phyloP scores from a whole-genome alignment of 2,329 filamentous ascomycete genomes.

The Trichoderma sp. region DNA sequence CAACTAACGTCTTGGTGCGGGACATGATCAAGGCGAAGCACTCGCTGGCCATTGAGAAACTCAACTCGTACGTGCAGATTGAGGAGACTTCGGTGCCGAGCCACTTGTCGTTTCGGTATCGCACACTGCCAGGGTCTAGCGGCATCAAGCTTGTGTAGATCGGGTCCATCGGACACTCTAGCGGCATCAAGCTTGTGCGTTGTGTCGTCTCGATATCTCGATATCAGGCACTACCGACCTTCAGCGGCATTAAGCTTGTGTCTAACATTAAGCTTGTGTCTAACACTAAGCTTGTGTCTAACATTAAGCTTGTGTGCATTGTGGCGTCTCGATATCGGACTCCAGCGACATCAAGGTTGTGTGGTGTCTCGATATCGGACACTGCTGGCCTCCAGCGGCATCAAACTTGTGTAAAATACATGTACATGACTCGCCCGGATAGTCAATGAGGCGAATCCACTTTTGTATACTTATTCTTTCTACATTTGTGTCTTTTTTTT shows the following conservation, averaged over 20 bases:
- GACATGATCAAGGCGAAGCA: slow-evolving; percentile 71
- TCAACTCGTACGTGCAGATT: slow-evolving; percentile 33
- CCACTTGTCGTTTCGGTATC: slow-evolving; percentile 26
- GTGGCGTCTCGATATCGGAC: slow-evolving; percentile 26
- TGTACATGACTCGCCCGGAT: not conserved
- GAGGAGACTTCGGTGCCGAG: slow-evolving; percentile 34
- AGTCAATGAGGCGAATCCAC: not conserved
- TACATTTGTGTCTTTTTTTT: not conserved
- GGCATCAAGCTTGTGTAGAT: not conserved
- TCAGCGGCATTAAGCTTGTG: not conserved
- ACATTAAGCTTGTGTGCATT: not conserved
- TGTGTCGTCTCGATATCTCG: slow-evolving; percentile 22
- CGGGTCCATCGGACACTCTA: too few relatives aligned
- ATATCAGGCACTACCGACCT: slow-evolving; percentile 23
- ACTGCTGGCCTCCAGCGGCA: not conserved
- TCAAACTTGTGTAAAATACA: not conserved
- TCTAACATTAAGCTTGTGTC: not conserved
- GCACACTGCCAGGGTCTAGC: slow-evolving; percentile 13
- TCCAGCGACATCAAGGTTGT: not conserved
- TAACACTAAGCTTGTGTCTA: not conserved
- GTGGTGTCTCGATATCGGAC: slow-evolving; percentile 25
- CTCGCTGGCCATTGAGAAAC: slow-evolving; percentile 31
- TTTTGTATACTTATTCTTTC: not conserved
- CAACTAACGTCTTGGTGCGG: slow-evolving; percentile 69
- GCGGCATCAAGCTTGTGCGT: not conserved